A percentile compares a stretch with the other conserved stretches of the same genome.
phyloP scores from a whole-genome alignment of 192 early-diverging fungal genomes.

The Phycomyces nitens region DNA sequence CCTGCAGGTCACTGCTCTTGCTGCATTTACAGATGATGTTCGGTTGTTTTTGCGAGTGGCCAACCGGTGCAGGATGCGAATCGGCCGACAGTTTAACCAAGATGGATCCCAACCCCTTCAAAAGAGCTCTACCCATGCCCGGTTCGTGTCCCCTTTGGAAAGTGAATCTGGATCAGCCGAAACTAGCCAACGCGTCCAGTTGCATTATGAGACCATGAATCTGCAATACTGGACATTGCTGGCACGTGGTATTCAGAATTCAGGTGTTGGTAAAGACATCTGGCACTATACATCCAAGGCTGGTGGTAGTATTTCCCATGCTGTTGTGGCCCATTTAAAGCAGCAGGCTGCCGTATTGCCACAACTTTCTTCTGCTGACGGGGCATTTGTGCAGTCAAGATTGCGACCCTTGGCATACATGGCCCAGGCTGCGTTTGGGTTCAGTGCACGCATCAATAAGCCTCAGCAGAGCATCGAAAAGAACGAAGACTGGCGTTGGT shows the following conservation, averaged over 20 bases:
- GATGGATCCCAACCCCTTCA: slow-evolving; percentile 34
- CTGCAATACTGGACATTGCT: slow-evolving; percentile 58
- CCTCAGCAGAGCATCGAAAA: background rate
- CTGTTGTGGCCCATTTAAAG: slow-evolving; percentile 43
- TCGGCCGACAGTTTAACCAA: slow-evolving; percentile 53
- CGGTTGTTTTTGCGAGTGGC: slow-evolving; percentile 50
- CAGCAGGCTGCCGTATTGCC: slow-evolving; percentile 30
- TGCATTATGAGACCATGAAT: slow-evolving; percentile 47
- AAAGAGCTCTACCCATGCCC: slow-evolving; percentile 2
- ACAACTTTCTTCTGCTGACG: slow-evolving; percentile 26
- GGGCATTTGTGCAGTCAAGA: slow-evolving; percentile 14
- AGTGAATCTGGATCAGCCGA: background rate
- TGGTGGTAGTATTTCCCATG: slow-evolving; percentile 37
- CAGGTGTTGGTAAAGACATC: slow-evolving; percentile 43
- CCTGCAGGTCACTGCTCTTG: slow-evolving; percentile 48
- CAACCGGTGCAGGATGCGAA: slow-evolving; percentile 57
- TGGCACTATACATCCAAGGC: slow-evolving; percentile 51
- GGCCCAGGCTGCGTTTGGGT: slow-evolving; percentile 39
- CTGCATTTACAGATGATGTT: slow-evolving; percentile 55
- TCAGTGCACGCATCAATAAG: slow-evolving; percentile 18
- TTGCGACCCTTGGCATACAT: slow-evolving; percentile 48
- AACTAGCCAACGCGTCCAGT: slow-evolving; percentile 42
- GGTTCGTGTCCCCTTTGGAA: background rate
- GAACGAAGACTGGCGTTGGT: slow-evolving; percentile 2
- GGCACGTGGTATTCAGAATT: slow-evolving; percentile 50